Evolutionary conservation across 768 basidiomycete genomes (phyloP), one percentile per base, ranked within the genome.

Genomic region (Austroboletus festivus): DNA sequence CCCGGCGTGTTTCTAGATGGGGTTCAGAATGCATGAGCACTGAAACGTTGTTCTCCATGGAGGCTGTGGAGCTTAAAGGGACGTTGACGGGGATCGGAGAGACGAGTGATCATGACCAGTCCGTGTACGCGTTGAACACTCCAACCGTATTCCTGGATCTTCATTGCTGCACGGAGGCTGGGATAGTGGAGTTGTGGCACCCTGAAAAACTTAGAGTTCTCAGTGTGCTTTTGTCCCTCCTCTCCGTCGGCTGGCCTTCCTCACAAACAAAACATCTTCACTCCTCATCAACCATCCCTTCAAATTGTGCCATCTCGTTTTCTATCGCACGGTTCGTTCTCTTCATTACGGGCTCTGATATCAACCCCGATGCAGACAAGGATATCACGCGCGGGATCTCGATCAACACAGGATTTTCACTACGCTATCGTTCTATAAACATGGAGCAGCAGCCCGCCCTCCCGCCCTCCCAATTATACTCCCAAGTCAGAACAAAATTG

Each of bases 341-440:
- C 10, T 82, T 89, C 48, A 61, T 92, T 43, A 87, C 89, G 7
- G 80, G 85, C n/a, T 78, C 78, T 30, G 93, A 95, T 62, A 75
- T 93, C 46, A 90, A 90, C 52, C 89, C 89, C 0, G 68, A 74
- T 0, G 86, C 86, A 46, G 76, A 77, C 33, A 65, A 79, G 46
- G 80, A 80, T 38, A 71, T 89, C 12, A 83, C 81, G 3, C 79
- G 89, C 23, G 91, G 91, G 4, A 64, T 89, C 47, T 81, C 83
- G 2, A 58, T 83, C 23, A 77, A 77, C 42, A 80, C 77, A 0
- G 71, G 80, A 3, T 37, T 82, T 6, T 75, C 78, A 3, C 39
- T 81, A 8, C 74, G 81, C 47, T 84, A 84, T 58, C 80, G 78
- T 56, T 77, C 76, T 24, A 55, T 85, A 31, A 52, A 42, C 41